These are phyloP conservation scores for Pichia sp. DNA, from an alignment of 1,139 yeast species.

Conservation along the genomic window DNA sequence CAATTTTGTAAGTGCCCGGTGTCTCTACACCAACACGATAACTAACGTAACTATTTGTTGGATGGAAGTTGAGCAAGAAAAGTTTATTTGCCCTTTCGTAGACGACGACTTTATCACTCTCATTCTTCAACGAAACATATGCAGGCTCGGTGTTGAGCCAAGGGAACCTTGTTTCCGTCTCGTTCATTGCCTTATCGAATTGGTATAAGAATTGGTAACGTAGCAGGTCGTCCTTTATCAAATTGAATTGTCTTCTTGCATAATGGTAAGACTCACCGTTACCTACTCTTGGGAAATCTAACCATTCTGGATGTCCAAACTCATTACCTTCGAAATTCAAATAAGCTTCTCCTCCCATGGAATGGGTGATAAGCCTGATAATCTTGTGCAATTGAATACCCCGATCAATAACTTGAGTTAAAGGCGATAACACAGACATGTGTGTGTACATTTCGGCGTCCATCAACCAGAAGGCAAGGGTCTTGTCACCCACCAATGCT, in stretches of 20 bases:
- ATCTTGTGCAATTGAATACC: conserved; percentile 88
- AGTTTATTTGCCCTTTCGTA: conserved; percentile 84
- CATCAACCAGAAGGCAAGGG: conserved; percentile 97
- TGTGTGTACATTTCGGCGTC: conserved; percentile 97
- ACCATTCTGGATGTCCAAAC: conserved; percentile 99
- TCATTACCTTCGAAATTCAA: conserved; percentile 96
- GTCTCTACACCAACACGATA: conserved; percentile 83
- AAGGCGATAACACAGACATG: conserved; percentile 73
- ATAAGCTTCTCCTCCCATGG: conserved; percentile 94
- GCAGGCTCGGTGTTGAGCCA: conserved; percentile 72
- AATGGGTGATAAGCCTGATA: conserved; percentile 80
- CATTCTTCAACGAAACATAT: conserved; percentile 82
- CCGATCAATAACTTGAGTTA: conserved; percentile 77
- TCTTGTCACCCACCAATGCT: conserved; percentile 95
- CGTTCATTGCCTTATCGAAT: conserved; percentile 84
- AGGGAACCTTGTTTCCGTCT: conserved; percentile 60
- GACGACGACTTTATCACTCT: conserved; percentile 79
- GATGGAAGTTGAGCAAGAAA: conserved; percentile 87
- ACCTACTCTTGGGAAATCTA: conserved; percentile 91
- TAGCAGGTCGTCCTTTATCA: conserved; percentile 72
- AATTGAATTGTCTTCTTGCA: conserved; percentile 90
- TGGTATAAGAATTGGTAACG: conserved; percentile 72
- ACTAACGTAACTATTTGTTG: conserved; percentile 75
- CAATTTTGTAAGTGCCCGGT: conserved; percentile 71
- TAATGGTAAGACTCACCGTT: conserved; percentile 86